Base-by-base conservation (phyloP, 768 basidiomycete genomes). In the Phaffia tasmanica region DNA sequence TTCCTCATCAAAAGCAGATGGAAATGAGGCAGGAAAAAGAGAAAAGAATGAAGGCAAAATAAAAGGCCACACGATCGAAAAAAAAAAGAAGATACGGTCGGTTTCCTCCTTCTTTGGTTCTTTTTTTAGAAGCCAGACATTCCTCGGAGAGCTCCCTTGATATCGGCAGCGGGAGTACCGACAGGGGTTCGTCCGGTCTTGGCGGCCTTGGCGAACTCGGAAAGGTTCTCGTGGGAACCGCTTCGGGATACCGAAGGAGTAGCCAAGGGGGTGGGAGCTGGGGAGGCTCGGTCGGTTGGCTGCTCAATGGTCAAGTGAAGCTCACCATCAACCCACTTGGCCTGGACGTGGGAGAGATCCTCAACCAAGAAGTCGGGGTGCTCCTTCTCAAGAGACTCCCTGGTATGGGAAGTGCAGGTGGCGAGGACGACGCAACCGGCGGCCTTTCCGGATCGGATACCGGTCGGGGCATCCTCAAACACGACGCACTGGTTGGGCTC, bases 391-490 rank as follows among this genome's bases (percentile, higher is more conserved):
- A 70, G 64, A 16, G 67, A 68, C 51, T 82, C 80, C 21, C 83
- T 78, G 29, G 81, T 72, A 63, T 90, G 87, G 6, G 86, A 87
- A 42, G 92, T 93, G 73, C 87, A 88, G 1, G 92, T 87, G 0
- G 86, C 92, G 18, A 94, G 80, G 0, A 86, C 87, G 57, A 76
- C 80, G 58, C 86, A 81, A 15, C 89, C 88, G 21, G 89, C 86
- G 8, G 86, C 84, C 57, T 81, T 82, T 25, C 89, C 89, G 19
- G 87, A 81, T 68, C 78, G 79, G 70, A 92, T 77, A 2, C 92
- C 92, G 18, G 88, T 85, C 4, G 89, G 86, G 1, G 92, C 90
- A 72, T 95, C 92, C 72, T 93, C 90, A 3, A 95, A 80, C 9
- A 94, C 91, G 67, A 94, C 79, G 84, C 86, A 89, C 58, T 82